Evolutionary conservation across 1,139 yeast species (phyloP), one percentile per base, ranked within the genome.

Genomic region (Meyerozyma sp.): DNA sequence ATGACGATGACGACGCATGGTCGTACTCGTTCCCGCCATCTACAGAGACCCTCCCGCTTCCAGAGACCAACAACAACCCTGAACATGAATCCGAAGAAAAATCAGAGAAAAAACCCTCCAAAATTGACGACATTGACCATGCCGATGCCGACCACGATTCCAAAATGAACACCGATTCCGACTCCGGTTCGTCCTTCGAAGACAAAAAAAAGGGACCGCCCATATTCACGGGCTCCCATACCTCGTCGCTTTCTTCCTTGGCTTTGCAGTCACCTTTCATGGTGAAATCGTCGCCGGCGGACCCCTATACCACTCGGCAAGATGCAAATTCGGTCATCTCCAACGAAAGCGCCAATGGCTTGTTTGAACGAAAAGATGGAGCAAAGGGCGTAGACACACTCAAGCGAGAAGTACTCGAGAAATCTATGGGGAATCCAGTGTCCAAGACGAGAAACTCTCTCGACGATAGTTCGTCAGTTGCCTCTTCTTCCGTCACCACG

Each of bases 221-320:
- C 10, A 9, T 34, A 4, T 10, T 18, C 16, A 6, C 37, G 2
- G 37, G 26, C 9, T 34, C 37, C 5, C 37, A 34, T 2, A 25
- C 25, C 10, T 56, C 64, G 10, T 59, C 66, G 8, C 44, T 54
- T 21, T 59, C 70, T 1, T 57, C 71, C 3, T 44, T 55, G 11
- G 58, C 68, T 4, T 54, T 71, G 13, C 73, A 67, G 46, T 64
- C 73, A 4, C 68, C 73, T 9, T 67, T 68, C 44, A 43, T 64
- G 38, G 61, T 57, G 37, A 79, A 79, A 51, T 66, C 82, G 3
- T 59, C 71, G 0, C 84, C 84, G 0, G 84, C 85, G 0, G 66
- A 75, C 47, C 85, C 87, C 0, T 75, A 70, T 40, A 77, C 82
- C 2, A 81, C 86, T 0, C 73, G 60, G 43, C 73, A 78, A 38